phyloP scores from a whole-genome alignment of 2,329 filamentous ascomycete species.

The Bipolaris zeicola region DNA sequence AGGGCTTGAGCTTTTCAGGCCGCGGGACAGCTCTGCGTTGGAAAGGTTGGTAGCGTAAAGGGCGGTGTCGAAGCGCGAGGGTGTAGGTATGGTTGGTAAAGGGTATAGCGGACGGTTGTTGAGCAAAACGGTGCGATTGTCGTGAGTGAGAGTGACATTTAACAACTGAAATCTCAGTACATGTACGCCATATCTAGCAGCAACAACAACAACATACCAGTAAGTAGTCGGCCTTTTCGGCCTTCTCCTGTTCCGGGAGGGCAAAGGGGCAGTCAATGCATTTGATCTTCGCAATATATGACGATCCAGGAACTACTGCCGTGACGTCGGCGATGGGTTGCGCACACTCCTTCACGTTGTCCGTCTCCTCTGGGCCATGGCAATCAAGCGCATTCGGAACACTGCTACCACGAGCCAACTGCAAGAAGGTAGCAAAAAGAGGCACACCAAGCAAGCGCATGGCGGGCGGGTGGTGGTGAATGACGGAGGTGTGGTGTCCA shows the following conservation, averaged over 20 bases:
- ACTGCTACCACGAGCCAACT: constrained; percentile 10
- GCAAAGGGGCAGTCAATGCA: constrained; percentile 37
- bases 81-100: constrained; percentile 31
- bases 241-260: constrained; percentile 6
- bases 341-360: constrained; percentile 23
- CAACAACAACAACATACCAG: constrained; percentile 26
- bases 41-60: constrained; percentile 32
- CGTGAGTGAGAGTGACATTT: constrained; percentile 38
- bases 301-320: constrained; percentile 28
- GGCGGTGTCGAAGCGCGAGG: constrained; percentile 24
- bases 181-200: not conserved
- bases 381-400: constrained; percentile 25
- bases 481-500: constrained; percentile 11
- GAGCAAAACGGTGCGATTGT: constrained; percentile 35
- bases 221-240: constrained; percentile 28
- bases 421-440: constrained; percentile 18
- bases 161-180: constrained; percentile 29
- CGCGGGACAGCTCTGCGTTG: constrained; percentile 29
- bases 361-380: constrained; percentile 7
- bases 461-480: constrained; percentile 15
- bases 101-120: constrained; percentile 37
- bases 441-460: constrained; percentile 12
- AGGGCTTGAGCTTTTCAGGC: constrained; percentile 29
- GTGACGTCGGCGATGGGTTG: constrained; percentile 33
- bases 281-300: constrained; percentile 39